These are phyloP conservation scores for Fusarium nisikadoi DNA, from an alignment of 2,329 filamentous ascomycete species.

Conservation along the genomic window DNA sequence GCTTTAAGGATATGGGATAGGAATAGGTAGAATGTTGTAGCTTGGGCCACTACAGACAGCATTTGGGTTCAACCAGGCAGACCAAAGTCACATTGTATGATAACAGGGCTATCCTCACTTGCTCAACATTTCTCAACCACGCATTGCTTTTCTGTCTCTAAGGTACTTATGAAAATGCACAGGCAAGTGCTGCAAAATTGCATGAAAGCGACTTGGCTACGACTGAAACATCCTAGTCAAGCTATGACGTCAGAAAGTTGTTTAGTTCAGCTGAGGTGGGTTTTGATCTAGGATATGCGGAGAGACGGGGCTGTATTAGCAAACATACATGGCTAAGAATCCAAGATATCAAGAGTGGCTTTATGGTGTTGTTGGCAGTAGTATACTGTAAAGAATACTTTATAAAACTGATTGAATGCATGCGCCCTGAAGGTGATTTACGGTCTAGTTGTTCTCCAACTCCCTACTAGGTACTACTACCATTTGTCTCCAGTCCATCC, in stretches of 20 bases:
- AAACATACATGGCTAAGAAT: background rate
- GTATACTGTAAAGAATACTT: background rate
- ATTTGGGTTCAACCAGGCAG: background rate
- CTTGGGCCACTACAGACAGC: background rate
- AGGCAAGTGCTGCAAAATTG: background rate
- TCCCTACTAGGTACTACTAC: background rate
- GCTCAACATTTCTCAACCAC: slow-evolving; percentile 11
- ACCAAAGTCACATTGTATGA: background rate
- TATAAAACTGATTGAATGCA: background rate
- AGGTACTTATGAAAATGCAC: background rate
- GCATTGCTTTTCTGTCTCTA: background rate
- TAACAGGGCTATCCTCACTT: slow-evolving; percentile 8
- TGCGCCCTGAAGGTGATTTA: background rate
- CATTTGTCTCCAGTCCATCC: background rate
- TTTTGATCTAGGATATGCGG: slow-evolving; percentile 8
- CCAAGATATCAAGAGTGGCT: background rate
- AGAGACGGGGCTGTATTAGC: background rate
- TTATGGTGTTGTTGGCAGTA: background rate
- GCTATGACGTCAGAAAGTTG: slow-evolving; percentile 38
- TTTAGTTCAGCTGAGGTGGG: slow-evolving; percentile 7
- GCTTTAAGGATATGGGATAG: background rate
- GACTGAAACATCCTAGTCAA: background rate
- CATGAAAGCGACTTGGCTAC: background rate
- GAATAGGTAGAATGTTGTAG: slow-evolving; percentile 6
- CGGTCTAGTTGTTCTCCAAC: background rate